phyloP scores from a whole-genome alignment of 495 filamentous ascomycete species.

The Chaetomium fimeti region DNA sequence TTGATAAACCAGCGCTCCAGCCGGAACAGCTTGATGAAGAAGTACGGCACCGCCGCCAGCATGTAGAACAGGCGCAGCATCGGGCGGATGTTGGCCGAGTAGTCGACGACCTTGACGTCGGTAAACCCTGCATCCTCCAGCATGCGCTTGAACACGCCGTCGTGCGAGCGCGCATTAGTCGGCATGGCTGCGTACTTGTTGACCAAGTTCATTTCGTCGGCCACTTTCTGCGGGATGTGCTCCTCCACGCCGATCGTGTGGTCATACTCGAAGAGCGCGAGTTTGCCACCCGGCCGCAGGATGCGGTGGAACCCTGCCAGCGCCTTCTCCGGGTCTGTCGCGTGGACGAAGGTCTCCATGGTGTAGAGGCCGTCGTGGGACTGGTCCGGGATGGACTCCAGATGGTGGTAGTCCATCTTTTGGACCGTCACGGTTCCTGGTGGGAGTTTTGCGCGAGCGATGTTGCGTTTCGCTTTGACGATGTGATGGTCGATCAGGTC shows the following conservation, averaged over 20 bases:
- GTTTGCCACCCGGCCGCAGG: conserved; percentile 48
- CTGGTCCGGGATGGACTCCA: conserved; percentile 38
- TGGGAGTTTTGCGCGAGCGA: conserved; percentile 39
- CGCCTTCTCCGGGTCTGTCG: conserved; percentile 48
- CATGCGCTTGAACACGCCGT: conserved; percentile 37
- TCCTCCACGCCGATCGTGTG: conserved; percentile 36
- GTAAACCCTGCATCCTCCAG: conserved; percentile 52
- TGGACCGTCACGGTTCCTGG: conserved; percentile 40
- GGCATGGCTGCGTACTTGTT: conserved; percentile 52
- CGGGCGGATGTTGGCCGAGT: conserved; percentile 51
- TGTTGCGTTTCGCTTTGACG: conserved; percentile 43
- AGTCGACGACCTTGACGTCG: conserved; percentile 48
- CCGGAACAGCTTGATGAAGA: conserved; percentile 48
- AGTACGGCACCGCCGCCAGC: conserved; percentile 52
- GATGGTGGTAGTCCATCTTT: conserved; percentile 55
- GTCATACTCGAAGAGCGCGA: conserved; percentile 46
- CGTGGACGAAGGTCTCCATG: conserved; percentile 60
- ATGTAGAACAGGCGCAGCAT: conserved; percentile 54
- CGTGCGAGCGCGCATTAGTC: conserved; percentile 24
- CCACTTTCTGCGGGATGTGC: conserved; percentile 31
- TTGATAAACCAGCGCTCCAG: conserved; percentile 43
- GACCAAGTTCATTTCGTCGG: conserved; percentile 38
- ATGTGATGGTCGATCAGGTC: conserved; percentile 55
- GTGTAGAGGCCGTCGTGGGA: conserved; percentile 58
- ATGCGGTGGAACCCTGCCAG: conserved; percentile 51